A percentile compares a stretch with the other conserved stretches of the same genome.
Evolutionary conservation across 257 asterid species (phyloP).

Genomic region (Solanum gandarillasii): DNA sequence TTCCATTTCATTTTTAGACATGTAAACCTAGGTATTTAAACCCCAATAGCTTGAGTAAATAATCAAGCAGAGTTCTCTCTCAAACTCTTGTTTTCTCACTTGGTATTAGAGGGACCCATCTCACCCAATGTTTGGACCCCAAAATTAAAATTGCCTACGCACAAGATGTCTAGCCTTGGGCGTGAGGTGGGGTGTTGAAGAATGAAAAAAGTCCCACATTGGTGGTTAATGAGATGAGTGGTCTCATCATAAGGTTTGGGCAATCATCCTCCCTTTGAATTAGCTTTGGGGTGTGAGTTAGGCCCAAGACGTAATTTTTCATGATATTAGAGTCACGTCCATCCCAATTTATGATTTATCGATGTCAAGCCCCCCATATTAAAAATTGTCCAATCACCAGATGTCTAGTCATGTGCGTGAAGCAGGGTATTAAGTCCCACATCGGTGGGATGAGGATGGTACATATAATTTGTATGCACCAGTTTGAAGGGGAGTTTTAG

Average conservation of each 20-base stretch:
- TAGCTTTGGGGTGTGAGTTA: too few relatives aligned
- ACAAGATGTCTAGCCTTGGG: background rate
- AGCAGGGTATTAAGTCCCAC: background rate
- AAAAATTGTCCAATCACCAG: background rate
- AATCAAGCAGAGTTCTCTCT: background rate
- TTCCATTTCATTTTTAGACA: background rate
- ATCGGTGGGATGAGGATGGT: background rate
- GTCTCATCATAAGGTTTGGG: background rate
- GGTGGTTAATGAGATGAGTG: background rate
- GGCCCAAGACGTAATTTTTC: background rate
- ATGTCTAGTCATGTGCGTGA: background rate
- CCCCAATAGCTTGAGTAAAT: background rate
- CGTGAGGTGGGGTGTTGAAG: background rate
- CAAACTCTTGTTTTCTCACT: background rate
- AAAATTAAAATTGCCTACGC: background rate
- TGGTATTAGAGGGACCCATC: background rate
- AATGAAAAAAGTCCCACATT: background rate
- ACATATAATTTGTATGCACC: background rate
- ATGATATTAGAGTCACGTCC: background rate
- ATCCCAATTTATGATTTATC: background rate
- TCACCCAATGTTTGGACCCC: background rate
- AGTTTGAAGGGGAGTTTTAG: background rate
- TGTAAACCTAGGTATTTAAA: too few relatives aligned
- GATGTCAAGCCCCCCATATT: background rate
- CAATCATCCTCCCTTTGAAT: background rate